These are phyloP conservation scores for Panicum miliaceum DNA, from an alignment of 176 grass and related monocot species.

Conservation along the genomic window DNA sequence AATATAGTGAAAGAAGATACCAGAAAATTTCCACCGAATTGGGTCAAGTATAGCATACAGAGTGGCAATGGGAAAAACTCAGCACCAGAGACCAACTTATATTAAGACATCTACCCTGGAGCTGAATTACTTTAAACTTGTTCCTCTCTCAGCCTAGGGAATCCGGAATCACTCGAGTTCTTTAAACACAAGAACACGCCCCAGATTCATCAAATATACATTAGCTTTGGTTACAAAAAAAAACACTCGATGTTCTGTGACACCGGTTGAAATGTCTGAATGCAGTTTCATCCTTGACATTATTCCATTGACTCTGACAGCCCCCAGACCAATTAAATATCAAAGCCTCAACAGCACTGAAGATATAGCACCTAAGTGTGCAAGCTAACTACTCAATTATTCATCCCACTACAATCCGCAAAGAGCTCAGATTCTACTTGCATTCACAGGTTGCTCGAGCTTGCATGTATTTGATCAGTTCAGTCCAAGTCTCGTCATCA, in stretches of 20 bases:
- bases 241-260: neutral
- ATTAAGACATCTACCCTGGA: neutral
- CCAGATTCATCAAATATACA: neutral
- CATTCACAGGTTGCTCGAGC: neutral
- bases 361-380: neutral
- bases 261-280: neutral
- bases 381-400: neutral
- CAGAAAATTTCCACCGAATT: neutral
- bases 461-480: neutral
- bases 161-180: neutral
- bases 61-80: neutral
- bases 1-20: neutral
- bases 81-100: constrained; percentile 9
- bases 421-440: neutral
- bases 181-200: neutral
- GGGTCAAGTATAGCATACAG: constrained; percentile 12
- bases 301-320: neutral
- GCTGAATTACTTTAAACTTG: neutral
- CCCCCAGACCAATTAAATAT: neutral
- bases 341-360: neutral
- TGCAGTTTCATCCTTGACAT: neutral
- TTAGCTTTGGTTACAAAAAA: neutral
- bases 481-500: neutral
- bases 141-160: neutral
- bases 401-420: neutral